phyloP scores from a whole-genome alignment of 2,329 filamentous ascomycete species.

The Sporothrix pallida region DNA sequence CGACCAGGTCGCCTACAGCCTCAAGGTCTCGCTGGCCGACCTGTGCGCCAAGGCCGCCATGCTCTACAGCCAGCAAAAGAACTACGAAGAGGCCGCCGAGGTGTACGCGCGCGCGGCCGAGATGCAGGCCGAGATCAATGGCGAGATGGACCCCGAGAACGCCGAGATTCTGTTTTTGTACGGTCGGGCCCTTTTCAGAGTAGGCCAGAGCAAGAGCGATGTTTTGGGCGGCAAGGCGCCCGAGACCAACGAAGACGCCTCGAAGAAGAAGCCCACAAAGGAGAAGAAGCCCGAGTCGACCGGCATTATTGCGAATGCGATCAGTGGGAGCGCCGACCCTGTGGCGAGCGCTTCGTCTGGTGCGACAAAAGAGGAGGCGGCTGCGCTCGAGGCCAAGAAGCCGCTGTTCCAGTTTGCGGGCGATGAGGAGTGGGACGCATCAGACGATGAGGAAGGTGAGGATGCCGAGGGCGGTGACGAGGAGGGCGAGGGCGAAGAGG shows the following conservation, averaged over 20 bases:
- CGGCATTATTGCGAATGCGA: conserved; percentile 49
- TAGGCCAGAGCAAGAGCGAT: conserved; percentile 92
- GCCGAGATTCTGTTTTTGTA: conserved; percentile 95
- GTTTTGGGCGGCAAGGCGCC: conserved; percentile 83
- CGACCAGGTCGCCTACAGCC: conserved; percentile 45
- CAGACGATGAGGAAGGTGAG: conserved; percentile 54
- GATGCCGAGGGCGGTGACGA: conserved; percentile 40
- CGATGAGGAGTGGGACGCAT: conserved; percentile 90
- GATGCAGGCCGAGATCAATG: conserved; percentile 88
- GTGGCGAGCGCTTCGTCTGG: conserved; percentile 28
- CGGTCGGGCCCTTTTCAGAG: conserved; percentile 89
- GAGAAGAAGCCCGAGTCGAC: conserved; percentile 53
- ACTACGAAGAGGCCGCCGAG: conserved; percentile 80
- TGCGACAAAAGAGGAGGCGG: conserved; percentile 42
- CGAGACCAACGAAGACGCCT: conserved; percentile 50
- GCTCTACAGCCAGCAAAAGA: conserved; percentile 84
- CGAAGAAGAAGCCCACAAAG: conserved; percentile 52
- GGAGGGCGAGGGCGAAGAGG: conserved; percentile 61
- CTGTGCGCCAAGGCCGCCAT: conserved; percentile 80
- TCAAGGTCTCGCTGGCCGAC: conserved; percentile 72
- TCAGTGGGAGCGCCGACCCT: conserved; percentile 43
- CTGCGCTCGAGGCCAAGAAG: conserved; percentile 61
- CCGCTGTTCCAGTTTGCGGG: conserved; percentile 90
- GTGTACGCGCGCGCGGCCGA: conserved; percentile 87
- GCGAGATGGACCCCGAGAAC: conserved; percentile 88